Conservation (phyloP, 495 filamentous ascomycete genomes). For the Lentithecium fluviatile region DNA sequence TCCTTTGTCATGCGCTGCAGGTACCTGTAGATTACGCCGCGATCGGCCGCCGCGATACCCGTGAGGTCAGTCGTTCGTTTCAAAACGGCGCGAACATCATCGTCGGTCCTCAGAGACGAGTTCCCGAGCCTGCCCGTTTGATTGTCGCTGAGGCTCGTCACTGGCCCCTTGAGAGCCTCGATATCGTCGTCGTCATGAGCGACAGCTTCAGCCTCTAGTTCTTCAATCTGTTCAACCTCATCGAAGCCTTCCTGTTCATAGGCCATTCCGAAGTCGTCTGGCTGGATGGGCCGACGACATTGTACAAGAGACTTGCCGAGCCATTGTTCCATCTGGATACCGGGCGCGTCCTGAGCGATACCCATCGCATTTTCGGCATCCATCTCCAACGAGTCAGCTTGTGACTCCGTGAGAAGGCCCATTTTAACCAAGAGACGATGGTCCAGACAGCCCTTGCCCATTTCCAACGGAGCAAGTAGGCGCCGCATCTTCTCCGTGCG, state of each 20-base stretch:
- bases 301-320: slow-evolving; percentile 53
- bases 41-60: slow-evolving; percentile 51
- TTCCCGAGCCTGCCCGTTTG: slow-evolving; percentile 44
- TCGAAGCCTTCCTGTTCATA: slow-evolving; percentile 64
- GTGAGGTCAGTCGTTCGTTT: slow-evolving; percentile 52
- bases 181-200: slow-evolving; percentile 54
- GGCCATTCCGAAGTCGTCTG: slow-evolving; percentile 50
- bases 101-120: slow-evolving; percentile 21
- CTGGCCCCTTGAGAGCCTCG: slow-evolving; percentile 54
- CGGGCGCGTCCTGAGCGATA: slow-evolving; percentile 34
- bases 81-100: slow-evolving; percentile 42
- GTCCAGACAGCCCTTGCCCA: slow-evolving; percentile 44
- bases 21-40: slow-evolving; percentile 61
- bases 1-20: slow-evolving; percentile 51
- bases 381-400: slow-evolving; percentile 60
- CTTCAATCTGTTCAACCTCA: slow-evolving; percentile 61
- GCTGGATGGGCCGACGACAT: slow-evolving; percentile 44
- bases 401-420: slow-evolving; percentile 59
- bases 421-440: slow-evolving; percentile 51
- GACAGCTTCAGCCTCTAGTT: slow-evolving; percentile 60
- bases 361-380: slow-evolving; percentile 50
- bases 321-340: slow-evolving; percentile 61
- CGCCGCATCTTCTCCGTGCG: slow-evolving; percentile 49
- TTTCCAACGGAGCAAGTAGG: slow-evolving; percentile 46
- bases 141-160: slow-evolving; percentile 49